Evolutionary conservation across 2,329 filamentous ascomycete genomes (phyloP), one percentile per base, ranked within the genome.

Genomic region (Xylariaceae sp.): DNA sequence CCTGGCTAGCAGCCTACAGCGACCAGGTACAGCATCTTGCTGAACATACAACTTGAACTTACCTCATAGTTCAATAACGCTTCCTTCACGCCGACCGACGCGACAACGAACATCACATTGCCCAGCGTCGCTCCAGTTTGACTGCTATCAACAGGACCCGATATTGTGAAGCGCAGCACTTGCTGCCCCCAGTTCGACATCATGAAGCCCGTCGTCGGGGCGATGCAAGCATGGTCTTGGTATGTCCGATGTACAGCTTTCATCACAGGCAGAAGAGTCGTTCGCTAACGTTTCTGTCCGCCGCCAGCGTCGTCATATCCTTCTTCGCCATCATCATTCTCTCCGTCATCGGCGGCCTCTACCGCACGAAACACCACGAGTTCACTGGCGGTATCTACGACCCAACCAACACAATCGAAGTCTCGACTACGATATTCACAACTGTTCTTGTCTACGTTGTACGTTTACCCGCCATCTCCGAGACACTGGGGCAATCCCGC

Each of bases 181-280:
- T 29, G 42, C 36, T 38, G 34, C 38, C 40, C 27, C 33, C 30
- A 40, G 30, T 34, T 42, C 52, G 53, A 64, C 70, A 78, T 58
- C 60, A 96, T 96, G 89, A 96, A 96, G 82, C 89, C 90, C 53
- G 73, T 97, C 61, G 86, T 97, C 55, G 85, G 87, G 60, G 83
- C 88, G 52, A 77, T 89, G 70, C 89, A 94, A 70, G 90, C 89
- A 59, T 96, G 89, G 88, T 87, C 82, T 71, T 95, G 89, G 89
- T 96, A 72, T 60, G 79, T 64, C 43, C 33, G n/a, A 12, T 21
- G n/a, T n/a, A n/a, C n/a, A n/a, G n/a, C n/a, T n/a, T n/a, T n/a
- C n/a, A n/a, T n/a, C n/a, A n/a, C n/a, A n/a, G n/a, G n/a, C n/a
- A n/a, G n/a, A n/a, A n/a, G n/a, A n/a, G n/a, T n/a, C n/a, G n/a